Evolutionary conservation across 306 rosid species (phyloP).

Genomic region (Lagenaria siceraria): DNA sequence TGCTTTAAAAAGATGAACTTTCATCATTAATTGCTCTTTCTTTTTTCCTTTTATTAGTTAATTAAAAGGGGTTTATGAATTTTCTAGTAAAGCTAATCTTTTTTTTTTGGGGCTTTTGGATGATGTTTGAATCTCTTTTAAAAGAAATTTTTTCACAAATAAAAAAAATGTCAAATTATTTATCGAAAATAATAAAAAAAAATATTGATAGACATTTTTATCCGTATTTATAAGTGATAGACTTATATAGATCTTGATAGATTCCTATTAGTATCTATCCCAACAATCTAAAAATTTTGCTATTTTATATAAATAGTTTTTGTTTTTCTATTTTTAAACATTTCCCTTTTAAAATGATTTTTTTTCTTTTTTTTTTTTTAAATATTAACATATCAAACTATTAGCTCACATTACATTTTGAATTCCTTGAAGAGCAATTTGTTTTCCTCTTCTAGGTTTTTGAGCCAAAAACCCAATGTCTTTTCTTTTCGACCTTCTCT

Average conservation of each 20-base stretch:
- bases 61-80: neutral
- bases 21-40: neutral
- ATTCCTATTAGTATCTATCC: too few relatives aligned
- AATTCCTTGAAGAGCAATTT: neutral
- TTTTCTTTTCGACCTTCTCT: neutral
- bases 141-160: too few relatives aligned
- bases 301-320: too few relatives aligned
- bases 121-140: neutral
- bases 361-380: neutral
- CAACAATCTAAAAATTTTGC: too few relatives aligned
- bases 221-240: too few relatives aligned
- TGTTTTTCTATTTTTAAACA: too few relatives aligned
- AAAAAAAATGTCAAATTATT: too few relatives aligned
- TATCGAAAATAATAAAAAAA: too few relatives aligned
- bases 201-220: too few relatives aligned
- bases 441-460: neutral
- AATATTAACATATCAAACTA: neutral
- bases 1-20: conserved; percentile 10
- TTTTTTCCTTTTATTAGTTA: neutral
- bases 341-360: too few relatives aligned
- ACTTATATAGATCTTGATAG: too few relatives aligned
- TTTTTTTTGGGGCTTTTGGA: neutral
- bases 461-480: neutral
- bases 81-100: neutral
- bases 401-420: neutral